Conservation (phyloP, 2,329 filamentous ascomycete species). For the Lecanicillium sp. region DNA sequence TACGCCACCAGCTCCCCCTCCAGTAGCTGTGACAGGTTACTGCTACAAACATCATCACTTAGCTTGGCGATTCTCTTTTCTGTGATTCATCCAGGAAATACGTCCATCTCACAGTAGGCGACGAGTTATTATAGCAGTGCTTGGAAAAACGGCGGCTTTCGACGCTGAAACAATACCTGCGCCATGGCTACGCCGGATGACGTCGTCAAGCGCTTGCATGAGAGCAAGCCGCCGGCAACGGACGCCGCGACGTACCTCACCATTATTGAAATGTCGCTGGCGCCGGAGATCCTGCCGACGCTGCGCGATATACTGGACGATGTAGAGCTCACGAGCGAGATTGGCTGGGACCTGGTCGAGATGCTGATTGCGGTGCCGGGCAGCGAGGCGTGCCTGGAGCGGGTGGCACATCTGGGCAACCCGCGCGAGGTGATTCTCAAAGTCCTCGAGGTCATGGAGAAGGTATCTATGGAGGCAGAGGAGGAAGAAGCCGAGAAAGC, state of each 20-base stretch:
- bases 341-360: constrained; percentile 79
- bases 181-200: constrained; percentile 33
- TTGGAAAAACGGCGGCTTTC: too few relatives aligned
- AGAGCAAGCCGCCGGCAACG: constrained; percentile 45
- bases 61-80: too few relatives aligned
- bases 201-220: constrained; percentile 40
- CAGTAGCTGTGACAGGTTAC: neutral
- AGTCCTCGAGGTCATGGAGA: constrained; percentile 65
- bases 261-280: constrained; percentile 68
- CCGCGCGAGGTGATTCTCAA: constrained; percentile 78
- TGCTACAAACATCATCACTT: neutral
- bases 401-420: constrained; percentile 71
- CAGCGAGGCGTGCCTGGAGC: constrained; percentile 65
- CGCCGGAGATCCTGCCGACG: constrained; percentile 57
- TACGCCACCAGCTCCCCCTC: neutral
- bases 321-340: constrained; percentile 62
- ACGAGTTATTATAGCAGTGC: too few relatives aligned
- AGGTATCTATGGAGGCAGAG: constrained; percentile 36
- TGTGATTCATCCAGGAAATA: too few relatives aligned
- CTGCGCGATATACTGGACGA: constrained; percentile 66
- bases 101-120: too few relatives aligned
- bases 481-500: neutral
- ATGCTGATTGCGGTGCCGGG: constrained; percentile 63
- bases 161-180: too few relatives aligned
- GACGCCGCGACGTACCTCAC: constrained; percentile 75